Percentiles rank a stretch among this genome's conserved stretches.
Conservation (phyloP, 225 moss, liverwort and hornwort genomes). For the Straminergon stramineum region DNA sequence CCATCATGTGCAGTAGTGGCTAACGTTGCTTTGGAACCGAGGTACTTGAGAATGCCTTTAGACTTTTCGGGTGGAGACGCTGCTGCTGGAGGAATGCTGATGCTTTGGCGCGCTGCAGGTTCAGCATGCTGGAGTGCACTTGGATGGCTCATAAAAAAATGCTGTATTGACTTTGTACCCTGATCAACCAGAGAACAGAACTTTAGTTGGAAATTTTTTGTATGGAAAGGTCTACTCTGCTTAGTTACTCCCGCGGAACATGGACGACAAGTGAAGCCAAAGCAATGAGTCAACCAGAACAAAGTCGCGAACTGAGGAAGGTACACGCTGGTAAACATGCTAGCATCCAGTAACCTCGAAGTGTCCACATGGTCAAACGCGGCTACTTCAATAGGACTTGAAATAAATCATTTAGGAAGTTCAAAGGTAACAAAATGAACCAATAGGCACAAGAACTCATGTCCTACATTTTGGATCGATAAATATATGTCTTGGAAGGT, state of each 20-base stretch:
- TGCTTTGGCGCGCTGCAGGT: not conserved
- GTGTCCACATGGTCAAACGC: not conserved
- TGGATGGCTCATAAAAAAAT: slow-evolving; percentile 49
- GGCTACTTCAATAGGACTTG: not conserved
- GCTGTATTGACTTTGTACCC: slow-evolving; percentile 79
- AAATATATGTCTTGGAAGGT: not conserved
- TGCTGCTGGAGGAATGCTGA: not conserved
- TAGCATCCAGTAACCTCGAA: not conserved
- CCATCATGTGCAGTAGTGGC: not conserved
- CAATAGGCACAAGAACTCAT: not conserved
- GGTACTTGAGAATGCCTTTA: slow-evolving; percentile 57
- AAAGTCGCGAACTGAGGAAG: not conserved
- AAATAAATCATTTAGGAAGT: not conserved
- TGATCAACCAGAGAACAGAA: not conserved
- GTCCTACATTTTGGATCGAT: not conserved
- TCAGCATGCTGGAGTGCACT: not conserved
- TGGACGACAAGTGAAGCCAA: not conserved
- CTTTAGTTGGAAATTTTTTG: not conserved
- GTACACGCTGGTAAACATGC: not conserved
- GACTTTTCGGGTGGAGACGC: slow-evolving; percentile 3
- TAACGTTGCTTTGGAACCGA: slow-evolving; percentile 17
- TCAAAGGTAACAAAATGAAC: not conserved
- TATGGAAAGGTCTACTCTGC: not conserved
- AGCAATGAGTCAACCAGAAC: not conserved
- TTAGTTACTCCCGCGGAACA: not conserved